phyloP scores from a whole-genome alignment of 1,284 basidiomycete species.

The Gomphus bonarii region DNA sequence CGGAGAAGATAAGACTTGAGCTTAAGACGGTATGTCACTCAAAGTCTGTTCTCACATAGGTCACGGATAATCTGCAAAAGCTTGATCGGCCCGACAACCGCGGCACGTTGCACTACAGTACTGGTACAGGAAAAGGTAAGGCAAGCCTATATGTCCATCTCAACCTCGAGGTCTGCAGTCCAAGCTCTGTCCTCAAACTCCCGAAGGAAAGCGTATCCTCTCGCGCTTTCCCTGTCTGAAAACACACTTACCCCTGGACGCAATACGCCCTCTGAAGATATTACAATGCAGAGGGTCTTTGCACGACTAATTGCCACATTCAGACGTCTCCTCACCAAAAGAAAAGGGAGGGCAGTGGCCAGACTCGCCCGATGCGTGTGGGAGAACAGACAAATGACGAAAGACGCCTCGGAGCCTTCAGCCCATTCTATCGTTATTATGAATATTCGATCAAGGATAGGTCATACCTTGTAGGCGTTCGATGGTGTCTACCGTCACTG shows the following conservation, averaged over 20 bases:
- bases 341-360: conserved; percentile 24
- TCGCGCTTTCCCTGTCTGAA: conserved; percentile 30
- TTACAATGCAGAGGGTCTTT: conserved; percentile 36
- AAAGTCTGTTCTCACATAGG: neutral
- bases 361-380: conserved; percentile 28
- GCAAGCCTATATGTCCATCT: conserved; percentile 16
- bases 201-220: conserved; percentile 36
- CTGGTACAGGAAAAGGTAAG: too few species aligned
- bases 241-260: conserved; percentile 31
- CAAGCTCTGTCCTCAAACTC: conserved; percentile 34
- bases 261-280: conserved; percentile 32
- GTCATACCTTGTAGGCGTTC: conserved; percentile 35
- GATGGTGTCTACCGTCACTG: conserved; percentile 36
- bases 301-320: conserved; percentile 43
- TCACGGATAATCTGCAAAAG: neutral
- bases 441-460: neutral
- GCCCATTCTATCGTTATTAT: neutral
- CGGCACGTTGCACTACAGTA: neutral
- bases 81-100: neutral
- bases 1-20: neutral
- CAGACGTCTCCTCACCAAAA: conserved; percentile 34
- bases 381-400: conserved; percentile 40
- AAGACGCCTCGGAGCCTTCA: conserved; percentile 37
- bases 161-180: conserved; percentile 23
- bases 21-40: neutral